phyloP scores from a whole-genome alignment of 805 yeast genomes.

The Kodamaea kaohsiungensis region DNA sequence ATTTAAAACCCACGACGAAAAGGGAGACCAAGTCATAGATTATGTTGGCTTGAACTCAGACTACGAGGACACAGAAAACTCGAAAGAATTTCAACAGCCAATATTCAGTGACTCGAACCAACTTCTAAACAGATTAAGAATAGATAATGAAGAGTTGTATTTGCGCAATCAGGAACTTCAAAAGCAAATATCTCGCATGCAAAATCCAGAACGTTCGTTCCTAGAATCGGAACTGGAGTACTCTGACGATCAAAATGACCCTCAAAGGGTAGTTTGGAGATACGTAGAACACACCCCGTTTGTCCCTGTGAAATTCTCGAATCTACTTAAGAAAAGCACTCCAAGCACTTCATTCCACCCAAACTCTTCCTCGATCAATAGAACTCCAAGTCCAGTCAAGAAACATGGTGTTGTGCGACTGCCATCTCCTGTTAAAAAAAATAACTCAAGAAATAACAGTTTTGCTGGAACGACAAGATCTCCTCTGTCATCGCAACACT shows the following conservation, averaged over 20 bases:
- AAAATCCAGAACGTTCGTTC: constrained; percentile 7
- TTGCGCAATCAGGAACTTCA: constrained; percentile 12
- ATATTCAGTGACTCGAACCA: constrained; percentile 15
- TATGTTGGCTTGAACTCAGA: constrained; percentile 5
- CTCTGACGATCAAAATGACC: constrained; percentile 4
- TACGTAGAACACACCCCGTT: constrained; percentile 13
- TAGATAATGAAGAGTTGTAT: constrained; percentile 14
- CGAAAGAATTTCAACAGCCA: constrained; percentile 8
- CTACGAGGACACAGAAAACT: constrained; percentile 9
- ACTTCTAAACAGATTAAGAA: constrained; percentile 11
- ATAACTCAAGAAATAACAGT: neutral
- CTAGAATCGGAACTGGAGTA: constrained; percentile 10
- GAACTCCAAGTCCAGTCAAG: constrained; percentile 12
- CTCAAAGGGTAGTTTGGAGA: constrained; percentile 9
- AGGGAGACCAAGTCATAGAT: constrained; percentile 33
- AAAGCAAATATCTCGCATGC: constrained; percentile 10
- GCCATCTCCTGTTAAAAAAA: neutral
- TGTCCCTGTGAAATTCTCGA: constrained; percentile 8
- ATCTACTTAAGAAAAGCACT: neutral
- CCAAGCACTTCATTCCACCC: neutral
- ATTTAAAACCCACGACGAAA: constrained; percentile 53
- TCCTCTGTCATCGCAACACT: constrained; percentile 9
- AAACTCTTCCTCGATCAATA: neutral
- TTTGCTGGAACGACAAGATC: neutral
- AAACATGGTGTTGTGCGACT: neutral